These are phyloP conservation scores for Podosphaera aphanis DNA, from an alignment of 2,329 filamentous ascomycete genomes.

Conservation along the genomic window DNA sequence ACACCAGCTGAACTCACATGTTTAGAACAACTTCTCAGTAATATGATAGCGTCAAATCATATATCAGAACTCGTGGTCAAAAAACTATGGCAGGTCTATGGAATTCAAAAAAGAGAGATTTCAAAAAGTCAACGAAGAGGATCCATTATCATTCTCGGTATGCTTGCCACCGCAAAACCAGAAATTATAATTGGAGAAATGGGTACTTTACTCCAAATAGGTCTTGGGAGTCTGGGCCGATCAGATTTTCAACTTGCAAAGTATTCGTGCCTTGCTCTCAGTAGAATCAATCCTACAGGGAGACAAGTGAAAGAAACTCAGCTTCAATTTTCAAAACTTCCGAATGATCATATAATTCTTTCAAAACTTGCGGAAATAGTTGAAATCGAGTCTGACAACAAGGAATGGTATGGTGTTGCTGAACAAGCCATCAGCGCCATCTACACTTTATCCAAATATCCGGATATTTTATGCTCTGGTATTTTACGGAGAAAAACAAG, in stretches of 20 bases:
- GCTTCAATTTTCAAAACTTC: constrained; percentile 49
- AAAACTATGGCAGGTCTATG: constrained; percentile 95
- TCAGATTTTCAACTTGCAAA: constrained; percentile 74
- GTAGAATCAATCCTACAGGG: constrained; percentile 68
- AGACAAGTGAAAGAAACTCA: constrained; percentile 54
- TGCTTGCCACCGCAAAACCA: constrained; percentile 80
- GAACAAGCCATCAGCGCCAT: constrained; percentile 94
- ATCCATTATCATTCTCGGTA: constrained; percentile 86
- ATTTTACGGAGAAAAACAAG: constrained; percentile 72
- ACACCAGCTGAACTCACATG: constrained; percentile 89
- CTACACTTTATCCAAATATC: constrained; percentile 80
- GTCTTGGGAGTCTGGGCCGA: constrained; percentile 58
- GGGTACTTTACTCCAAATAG: constrained; percentile 78
- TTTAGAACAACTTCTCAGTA: constrained; percentile 78
- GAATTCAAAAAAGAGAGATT: constrained; percentile 78
- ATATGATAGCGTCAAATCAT: constrained; percentile 88
- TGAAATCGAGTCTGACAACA: constrained; percentile 67
- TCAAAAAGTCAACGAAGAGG: constrained; percentile 76
- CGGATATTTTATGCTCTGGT: constrained; percentile 78
- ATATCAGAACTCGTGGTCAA: constrained; percentile 67
- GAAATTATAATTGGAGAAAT: constrained; percentile 89
- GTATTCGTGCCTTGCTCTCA: constrained; percentile 81
- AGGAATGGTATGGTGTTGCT: constrained; percentile 88
- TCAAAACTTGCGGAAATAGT: constrained; percentile 60
- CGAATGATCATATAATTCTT: constrained; percentile 80